These are phyloP conservation scores for Hanseniaspora valbyensis DNA, from an alignment of 805 yeast species.

Conservation along the genomic window DNA sequence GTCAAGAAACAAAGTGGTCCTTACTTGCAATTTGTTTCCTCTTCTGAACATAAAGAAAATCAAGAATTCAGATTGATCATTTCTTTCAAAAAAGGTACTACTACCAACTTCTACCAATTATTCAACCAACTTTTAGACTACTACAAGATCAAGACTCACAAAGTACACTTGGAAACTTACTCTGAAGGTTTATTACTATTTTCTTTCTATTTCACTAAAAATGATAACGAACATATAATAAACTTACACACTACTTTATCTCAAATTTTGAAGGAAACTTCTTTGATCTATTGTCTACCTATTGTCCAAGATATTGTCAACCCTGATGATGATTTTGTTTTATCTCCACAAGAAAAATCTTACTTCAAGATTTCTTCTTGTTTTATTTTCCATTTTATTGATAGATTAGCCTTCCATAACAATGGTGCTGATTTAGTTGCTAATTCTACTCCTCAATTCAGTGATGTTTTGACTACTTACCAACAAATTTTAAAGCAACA, in stretches of 20 bases:
- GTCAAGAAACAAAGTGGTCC: conserved; percentile 74
- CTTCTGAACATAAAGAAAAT: conserved; percentile 56
- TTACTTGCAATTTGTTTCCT: conserved; percentile 67
- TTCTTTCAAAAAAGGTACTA: conserved; percentile 73
- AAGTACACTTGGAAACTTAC: conserved; percentile 63
- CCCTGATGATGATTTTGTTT: conserved; percentile 36
- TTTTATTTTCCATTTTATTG: conserved; percentile 87
- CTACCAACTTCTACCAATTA: conserved; percentile 81
- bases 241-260: conserved; percentile 57
- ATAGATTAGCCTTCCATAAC: conserved; percentile 41
- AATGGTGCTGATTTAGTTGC: conserved; percentile 11
- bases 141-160: conserved; percentile 70
- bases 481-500: conserved; percentile 75
- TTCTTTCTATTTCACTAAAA: conserved; percentile 70
- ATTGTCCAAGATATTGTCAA: conserved; percentile 54
- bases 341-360: conserved; percentile 87
- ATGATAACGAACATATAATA: conserved; percentile 33
- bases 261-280: conserved; percentile 89
- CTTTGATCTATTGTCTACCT: conserved; percentile 83
- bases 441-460: conserved; percentile 1
- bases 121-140: conserved; percentile 76
- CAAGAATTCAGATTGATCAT: conserved; percentile 73
- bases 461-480: conserved; percentile 57
- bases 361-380: conserved; percentile 90
- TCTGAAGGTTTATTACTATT: conserved; percentile 41